These are phyloP conservation scores for Fusarium sp. DNA, from an alignment of 2,329 filamentous ascomycete species.

Conservation along the genomic window DNA sequence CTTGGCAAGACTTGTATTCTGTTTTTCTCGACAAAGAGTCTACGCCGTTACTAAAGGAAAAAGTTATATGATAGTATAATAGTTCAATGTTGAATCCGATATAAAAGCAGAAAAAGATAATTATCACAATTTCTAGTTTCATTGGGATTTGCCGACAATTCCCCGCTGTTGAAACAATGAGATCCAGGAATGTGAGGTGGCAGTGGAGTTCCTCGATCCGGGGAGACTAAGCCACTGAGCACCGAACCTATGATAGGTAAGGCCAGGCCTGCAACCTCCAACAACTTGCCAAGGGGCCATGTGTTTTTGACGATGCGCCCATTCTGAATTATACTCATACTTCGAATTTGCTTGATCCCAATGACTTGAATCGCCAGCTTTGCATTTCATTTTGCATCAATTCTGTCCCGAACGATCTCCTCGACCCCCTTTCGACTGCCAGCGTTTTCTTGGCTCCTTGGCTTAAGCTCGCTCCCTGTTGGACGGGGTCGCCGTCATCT, in stretches of 20 bases:
- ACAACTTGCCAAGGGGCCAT: conserved; percentile 46
- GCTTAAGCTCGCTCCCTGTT: conserved; percentile 37
- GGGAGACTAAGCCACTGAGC: conserved; percentile 45
- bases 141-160: conserved; percentile 43
- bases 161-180: conserved; percentile 37
- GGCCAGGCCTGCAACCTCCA: conserved; percentile 37
- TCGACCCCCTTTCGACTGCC: conserved; percentile 37
- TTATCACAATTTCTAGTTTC: background rate
- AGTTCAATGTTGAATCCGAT: background rate
- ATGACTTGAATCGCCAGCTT: conserved; percentile 44
- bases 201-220: conserved; percentile 30
- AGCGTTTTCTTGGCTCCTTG: conserved; percentile 32
- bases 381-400: conserved; percentile 39
- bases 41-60: background rate
- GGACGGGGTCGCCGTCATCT: conserved; percentile 38
- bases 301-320: conserved; percentile 47
- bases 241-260: conserved; percentile 38
- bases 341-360: conserved; percentile 40
- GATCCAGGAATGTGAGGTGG: conserved; percentile 30
- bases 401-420: conserved; percentile 19
- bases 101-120: background rate
- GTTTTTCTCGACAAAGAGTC: background rate
- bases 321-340: conserved; percentile 41
- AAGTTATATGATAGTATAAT: too few species aligned
- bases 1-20: background rate